Percentiles rank a stretch among this genome's conserved stretches.
Conservation (phyloP, 129 eudicot species). For the Dittrichia graveolens region DNA sequence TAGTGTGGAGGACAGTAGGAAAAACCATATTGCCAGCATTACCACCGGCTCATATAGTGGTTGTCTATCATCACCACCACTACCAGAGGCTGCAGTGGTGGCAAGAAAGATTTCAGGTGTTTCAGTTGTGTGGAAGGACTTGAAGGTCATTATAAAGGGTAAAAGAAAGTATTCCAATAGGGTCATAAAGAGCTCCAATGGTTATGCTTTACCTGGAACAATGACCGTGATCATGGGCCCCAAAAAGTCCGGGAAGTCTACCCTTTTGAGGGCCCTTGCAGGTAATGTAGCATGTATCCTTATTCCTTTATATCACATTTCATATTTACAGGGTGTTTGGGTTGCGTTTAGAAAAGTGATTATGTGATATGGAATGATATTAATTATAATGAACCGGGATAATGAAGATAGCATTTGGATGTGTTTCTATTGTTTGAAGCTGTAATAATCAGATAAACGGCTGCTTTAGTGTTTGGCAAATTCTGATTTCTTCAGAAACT, state of each 20-base stretch:
- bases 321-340: background rate
- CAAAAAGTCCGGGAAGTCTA: slow-evolving; percentile 87
- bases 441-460: too few species aligned
- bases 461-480: too few species aligned
- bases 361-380: background rate
- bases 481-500: too few species aligned
- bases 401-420: too few species aligned
- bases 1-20: slow-evolving; percentile 58
- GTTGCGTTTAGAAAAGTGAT: background rate
- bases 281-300: slow-evolving; percentile 41
- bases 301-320: background rate
- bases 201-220: slow-evolving; percentile 88
- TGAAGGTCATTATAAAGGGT: slow-evolving; percentile 79
- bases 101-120: slow-evolving; percentile 69
- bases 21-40: slow-evolving; percentile 39
- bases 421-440: too few species aligned
- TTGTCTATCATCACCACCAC: slow-evolving; percentile 65
- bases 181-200: slow-evolving; percentile 77
- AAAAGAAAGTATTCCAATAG: slow-evolving; percentile 84
- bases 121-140: slow-evolving; percentile 79
- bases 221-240: slow-evolving; percentile 98
- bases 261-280: slow-evolving; percentile 83
- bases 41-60: slow-evolving; percentile 64
- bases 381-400: too few species aligned
- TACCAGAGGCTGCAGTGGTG: slow-evolving; percentile 56